Conservation (phyloP, 148 eudicot species). For the Silene latifolia region DNA sequence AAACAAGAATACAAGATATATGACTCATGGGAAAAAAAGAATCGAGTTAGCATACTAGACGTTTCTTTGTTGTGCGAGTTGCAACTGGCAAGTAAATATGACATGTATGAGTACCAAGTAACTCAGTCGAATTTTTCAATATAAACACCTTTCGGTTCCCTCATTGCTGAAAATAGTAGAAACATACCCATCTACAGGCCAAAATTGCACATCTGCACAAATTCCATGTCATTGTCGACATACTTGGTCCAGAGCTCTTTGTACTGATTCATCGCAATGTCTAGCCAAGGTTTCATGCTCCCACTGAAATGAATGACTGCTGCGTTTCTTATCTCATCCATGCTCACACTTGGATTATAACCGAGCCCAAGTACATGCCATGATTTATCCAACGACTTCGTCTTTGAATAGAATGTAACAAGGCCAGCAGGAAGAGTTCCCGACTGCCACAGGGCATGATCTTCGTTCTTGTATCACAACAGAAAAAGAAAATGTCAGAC, state of each 20-base stretch:
- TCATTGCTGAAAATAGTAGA: conserved; percentile 23
- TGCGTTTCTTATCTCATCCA: conserved; percentile 82
- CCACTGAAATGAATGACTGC: conserved; percentile 94
- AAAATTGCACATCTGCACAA: conserved; percentile 86
- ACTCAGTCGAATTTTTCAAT: conserved; percentile 15
- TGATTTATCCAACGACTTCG: conserved; percentile 83
- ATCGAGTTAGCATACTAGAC: conserved; percentile 11
- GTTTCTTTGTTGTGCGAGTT: conserved; percentile 16
- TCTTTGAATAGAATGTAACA: conserved; percentile 64
- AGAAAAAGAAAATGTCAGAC: not conserved
- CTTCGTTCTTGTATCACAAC: conserved; percentile 53
- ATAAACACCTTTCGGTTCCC: conserved; percentile 34
- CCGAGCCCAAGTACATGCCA: conserved; percentile 94
- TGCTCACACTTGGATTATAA: conserved; percentile 84
- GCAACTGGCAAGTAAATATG: conserved; percentile 15
- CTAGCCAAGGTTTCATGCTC: conserved; percentile 94
- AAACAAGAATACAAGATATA: conserved; percentile 13
- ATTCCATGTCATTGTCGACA: conserved; percentile 78
- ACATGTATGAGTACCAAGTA: conserved; percentile 19
- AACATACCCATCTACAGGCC: conserved; percentile 24
- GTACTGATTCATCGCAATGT: conserved; percentile 77
- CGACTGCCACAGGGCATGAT: conserved; percentile 56
- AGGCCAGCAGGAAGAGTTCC: conserved; percentile 83
- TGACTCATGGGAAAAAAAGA: conserved; percentile 17
- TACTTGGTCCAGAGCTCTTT: conserved; percentile 86